These are phyloP conservation scores for Mucor saturninus DNA, from an alignment of 371 early-diverging fungal genomes.

Conservation along the genomic window DNA sequence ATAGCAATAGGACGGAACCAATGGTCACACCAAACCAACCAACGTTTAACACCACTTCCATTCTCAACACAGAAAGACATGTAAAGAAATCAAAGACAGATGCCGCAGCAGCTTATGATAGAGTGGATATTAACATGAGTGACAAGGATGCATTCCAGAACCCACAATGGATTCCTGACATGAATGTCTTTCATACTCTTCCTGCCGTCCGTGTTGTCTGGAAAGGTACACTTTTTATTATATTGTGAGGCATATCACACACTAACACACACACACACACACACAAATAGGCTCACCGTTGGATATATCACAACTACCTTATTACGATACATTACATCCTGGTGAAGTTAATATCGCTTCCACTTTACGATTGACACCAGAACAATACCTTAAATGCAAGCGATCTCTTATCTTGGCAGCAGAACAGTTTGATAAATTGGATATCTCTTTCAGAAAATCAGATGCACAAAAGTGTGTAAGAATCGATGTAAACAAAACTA, in stretches of 20 bases:
- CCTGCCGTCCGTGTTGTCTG: conserved; percentile 30
- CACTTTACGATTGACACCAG: conserved; percentile 72
- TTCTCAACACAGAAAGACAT: conserved; percentile 25
- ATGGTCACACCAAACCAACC: conserved; percentile 25
- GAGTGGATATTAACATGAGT: conserved; percentile 25
- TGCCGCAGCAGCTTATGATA: conserved; percentile 36
- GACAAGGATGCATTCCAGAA: conserved; percentile 27
- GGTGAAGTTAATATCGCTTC: conserved; percentile 70
- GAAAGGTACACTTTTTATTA: conserved; percentile 35
- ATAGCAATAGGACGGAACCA: conserved; percentile 15
- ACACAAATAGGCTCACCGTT: conserved; percentile 51
- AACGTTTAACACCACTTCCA: conserved; percentile 8
- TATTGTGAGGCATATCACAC: not conserved
- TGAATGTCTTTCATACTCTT: conserved; percentile 28
- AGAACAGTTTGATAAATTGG: conserved; percentile 32
- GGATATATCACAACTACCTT: conserved; percentile 47
- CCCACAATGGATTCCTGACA: conserved; percentile 35
- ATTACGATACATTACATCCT: conserved; percentile 57
- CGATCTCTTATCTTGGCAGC: conserved; percentile 48
- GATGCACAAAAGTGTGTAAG: conserved; percentile 56
- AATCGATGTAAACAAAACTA: conserved; percentile 55
- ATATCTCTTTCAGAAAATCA: conserved; percentile 47
- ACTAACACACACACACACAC: not conserved
- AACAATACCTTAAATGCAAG: conserved; percentile 66
- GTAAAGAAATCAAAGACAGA: conserved; percentile 39